Evolutionary conservation across 2,329 filamentous ascomycete species (phyloP).

Genomic region (Xylariomycetidae sp.): DNA sequence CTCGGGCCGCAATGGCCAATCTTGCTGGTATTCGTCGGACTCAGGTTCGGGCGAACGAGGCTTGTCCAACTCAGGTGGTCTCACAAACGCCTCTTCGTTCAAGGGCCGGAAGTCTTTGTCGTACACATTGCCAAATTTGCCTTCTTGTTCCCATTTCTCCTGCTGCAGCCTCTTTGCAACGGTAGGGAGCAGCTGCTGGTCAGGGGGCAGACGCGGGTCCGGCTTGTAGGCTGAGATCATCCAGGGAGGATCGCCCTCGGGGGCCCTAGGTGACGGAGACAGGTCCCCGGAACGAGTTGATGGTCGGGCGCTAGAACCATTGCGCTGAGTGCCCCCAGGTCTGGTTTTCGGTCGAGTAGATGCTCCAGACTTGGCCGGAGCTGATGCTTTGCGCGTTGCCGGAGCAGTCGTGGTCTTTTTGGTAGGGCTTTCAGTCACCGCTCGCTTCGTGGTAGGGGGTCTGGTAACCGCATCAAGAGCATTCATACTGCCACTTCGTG

Average conservation of each 20-base stretch:
- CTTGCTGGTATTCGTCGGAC: slow-evolving; percentile 31
- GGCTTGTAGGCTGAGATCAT: slow-evolving; percentile 91
- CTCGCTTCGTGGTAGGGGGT: slow-evolving; percentile 31
- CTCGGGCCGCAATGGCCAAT: slow-evolving; percentile 54
- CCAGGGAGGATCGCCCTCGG: slow-evolving; percentile 95
- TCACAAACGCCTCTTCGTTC: slow-evolving; percentile 55
- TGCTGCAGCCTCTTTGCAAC: slow-evolving; percentile 87
- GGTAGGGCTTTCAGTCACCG: slow-evolving; percentile 45
- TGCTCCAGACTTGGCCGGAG: slow-evolving; percentile 33
- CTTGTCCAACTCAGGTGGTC: slow-evolving; percentile 36
- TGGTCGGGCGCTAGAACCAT: slow-evolving; percentile 48
- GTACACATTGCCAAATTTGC: slow-evolving; percentile 77
- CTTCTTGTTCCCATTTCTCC: slow-evolving; percentile 91
- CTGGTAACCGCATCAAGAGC: slow-evolving; percentile 42
- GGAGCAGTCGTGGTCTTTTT: slow-evolving; percentile 38
- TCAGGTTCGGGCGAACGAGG: too few relatives aligned
- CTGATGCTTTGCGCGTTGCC: slow-evolving; percentile 42
- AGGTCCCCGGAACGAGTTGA: slow-evolving; percentile 56
- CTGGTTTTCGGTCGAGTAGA: slow-evolving; percentile 57
- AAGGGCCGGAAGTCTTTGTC: slow-evolving; percentile 83
- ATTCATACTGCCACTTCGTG: slow-evolving; percentile 61
- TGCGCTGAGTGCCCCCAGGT: slow-evolving; percentile 45
- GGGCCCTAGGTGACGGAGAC: slow-evolving; percentile 54
- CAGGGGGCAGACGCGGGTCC: slow-evolving; percentile 85
- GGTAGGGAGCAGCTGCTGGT: slow-evolving; percentile 92